Conservation (phyloP, 2,329 filamentous ascomycete species). For the Bipolaris oryzae region DNA sequence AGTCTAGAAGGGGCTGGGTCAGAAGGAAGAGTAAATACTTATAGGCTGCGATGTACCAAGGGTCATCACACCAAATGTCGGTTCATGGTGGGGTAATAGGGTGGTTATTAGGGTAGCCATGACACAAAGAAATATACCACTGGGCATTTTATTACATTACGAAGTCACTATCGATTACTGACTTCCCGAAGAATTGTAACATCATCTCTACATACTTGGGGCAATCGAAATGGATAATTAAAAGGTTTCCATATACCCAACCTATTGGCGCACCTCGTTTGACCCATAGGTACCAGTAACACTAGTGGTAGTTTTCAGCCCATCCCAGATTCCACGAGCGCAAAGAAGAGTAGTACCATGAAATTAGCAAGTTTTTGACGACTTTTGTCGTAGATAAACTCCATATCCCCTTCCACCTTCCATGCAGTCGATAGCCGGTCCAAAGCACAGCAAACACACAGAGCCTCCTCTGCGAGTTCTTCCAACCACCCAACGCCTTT, state of each 20-base stretch:
- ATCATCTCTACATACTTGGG: too few species aligned
- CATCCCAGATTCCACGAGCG: not conserved
- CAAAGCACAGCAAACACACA: not conserved
- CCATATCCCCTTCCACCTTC: not conserved
- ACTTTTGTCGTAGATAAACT: not conserved
- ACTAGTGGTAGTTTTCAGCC: not conserved
- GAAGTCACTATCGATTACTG: not conserved
- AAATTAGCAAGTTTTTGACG: not conserved
- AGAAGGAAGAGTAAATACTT: too few species aligned
- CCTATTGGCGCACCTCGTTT: too few species aligned
- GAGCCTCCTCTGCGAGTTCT: not conserved
- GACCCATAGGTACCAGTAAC: not conserved
- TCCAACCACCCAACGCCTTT: conserved; percentile 6
- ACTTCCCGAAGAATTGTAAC: too few species aligned
- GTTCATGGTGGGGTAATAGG: not conserved
- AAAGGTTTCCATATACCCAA: too few species aligned
- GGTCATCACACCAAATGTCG: not conserved
- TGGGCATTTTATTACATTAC: not conserved
- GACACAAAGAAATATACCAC: not conserved
- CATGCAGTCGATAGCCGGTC: not conserved
- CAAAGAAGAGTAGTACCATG: not conserved
- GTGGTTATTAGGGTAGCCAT: not conserved
- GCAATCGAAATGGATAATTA: too few species aligned
- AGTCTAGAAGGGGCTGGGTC: too few species aligned
- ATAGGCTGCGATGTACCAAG: too few species aligned